phyloP scores from a whole-genome alignment of 495 filamentous ascomycete genomes.

The Alectoria sarmentosa region DNA sequence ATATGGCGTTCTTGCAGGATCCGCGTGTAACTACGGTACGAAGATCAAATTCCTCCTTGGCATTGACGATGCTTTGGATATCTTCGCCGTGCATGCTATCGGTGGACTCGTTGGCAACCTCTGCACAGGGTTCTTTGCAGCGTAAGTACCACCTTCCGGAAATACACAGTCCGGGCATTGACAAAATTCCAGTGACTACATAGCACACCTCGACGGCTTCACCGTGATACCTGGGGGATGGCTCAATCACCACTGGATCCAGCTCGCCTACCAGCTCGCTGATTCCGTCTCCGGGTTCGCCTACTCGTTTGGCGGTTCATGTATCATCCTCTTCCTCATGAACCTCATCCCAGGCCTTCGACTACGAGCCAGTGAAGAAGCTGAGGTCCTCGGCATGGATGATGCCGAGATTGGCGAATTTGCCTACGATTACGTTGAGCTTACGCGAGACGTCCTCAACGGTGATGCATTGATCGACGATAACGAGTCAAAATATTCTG shows the following conservation, averaged over 20 bases:
- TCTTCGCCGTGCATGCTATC: conserved; percentile 86
- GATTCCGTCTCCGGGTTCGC: conserved; percentile 75
- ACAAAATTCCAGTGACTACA: conserved; percentile 56
- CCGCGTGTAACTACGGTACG: conserved; percentile 88
- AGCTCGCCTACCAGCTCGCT: conserved; percentile 81
- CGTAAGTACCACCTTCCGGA: conserved; percentile 43
- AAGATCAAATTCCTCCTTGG: conserved; percentile 88
- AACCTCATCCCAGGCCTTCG: conserved; percentile 79
- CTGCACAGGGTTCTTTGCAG: conserved; percentile 84
- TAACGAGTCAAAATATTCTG: conserved; percentile 24
- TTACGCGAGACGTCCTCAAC: conserved; percentile 75
- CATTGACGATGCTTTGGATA: conserved; percentile 88
- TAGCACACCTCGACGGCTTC: conserved; percentile 77
- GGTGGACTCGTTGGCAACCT: conserved; percentile 89
- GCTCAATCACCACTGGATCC: conserved; percentile 85
- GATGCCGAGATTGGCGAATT: conserved; percentile 97
- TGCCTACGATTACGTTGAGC: conserved; percentile 95
- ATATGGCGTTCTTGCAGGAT: conserved; percentile 77
- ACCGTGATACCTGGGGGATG: conserved; percentile 73
- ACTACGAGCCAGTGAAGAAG: conserved; percentile 74
- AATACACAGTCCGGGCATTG: conserved; percentile 10
- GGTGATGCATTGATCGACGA: conserved; percentile 39
- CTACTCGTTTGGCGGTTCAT: conserved; percentile 84
- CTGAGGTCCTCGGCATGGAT: conserved; percentile 87
- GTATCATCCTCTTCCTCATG: conserved; percentile 79